phyloP scores from a whole-genome alignment of 164 flowering plant genomes.

The Kalanchoe fedtschenkoi region DNA sequence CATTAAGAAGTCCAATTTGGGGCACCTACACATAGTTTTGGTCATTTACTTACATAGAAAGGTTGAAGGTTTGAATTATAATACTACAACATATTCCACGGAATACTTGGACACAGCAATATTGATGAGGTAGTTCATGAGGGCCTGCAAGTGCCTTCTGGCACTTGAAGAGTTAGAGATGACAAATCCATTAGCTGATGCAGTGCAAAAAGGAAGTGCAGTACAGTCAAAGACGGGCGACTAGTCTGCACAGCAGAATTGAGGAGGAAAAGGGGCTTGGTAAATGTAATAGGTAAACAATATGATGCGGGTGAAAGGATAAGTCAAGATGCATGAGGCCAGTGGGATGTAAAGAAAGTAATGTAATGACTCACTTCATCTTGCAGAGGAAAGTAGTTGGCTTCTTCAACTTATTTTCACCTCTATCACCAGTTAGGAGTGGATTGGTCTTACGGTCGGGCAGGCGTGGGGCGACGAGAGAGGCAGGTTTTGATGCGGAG shows the following conservation, averaged over 20 bases:
- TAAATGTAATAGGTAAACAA: background rate
- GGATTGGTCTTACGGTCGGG: constrained; percentile 59
- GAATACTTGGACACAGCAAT: background rate
- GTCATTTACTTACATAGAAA: background rate
- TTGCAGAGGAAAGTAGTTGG: constrained; percentile 94
- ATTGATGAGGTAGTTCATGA: background rate
- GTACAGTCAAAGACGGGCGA: background rate
- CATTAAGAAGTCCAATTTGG: background rate
- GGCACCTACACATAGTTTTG: background rate
- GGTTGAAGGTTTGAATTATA: background rate
- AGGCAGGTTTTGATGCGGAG: constrained; percentile 50
- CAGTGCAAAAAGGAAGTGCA: background rate
- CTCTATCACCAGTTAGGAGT: constrained; percentile 56
- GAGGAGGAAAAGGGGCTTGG: background rate
- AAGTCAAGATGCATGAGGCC: background rate
- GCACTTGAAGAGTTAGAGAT: background rate
- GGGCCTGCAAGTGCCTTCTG: background rate
- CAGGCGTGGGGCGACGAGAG: constrained; percentile 57
- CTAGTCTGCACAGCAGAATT: background rate
- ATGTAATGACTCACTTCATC: constrained; percentile 60
- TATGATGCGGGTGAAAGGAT: background rate
- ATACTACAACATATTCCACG: background rate
- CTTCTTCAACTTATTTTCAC: constrained; percentile 83
- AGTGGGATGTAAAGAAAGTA: background rate
- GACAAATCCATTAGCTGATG: no score